A percentile compares a stretch with the other conserved stretches of the same genome.
These are phyloP conservation scores for Syzygium grande DNA, from an alignment of 345 rosid genomes.

Conservation along the genomic window DNA sequence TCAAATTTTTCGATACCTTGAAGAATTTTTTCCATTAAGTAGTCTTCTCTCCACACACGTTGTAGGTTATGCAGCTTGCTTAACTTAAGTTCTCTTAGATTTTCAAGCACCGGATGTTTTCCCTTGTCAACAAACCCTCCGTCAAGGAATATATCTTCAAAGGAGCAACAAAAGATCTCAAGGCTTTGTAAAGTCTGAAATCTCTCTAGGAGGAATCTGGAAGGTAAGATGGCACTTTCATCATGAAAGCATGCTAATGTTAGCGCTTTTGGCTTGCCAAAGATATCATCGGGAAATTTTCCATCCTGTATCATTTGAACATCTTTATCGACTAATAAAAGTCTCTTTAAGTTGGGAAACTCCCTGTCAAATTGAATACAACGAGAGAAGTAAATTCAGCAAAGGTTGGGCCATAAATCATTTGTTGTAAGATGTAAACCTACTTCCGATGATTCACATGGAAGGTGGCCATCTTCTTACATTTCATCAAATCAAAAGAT, in stretches of 20 bases:
- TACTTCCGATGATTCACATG: fast-evolving
- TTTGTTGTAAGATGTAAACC: not conserved
- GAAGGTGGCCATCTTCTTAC: not conserved
- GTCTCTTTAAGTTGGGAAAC: not conserved
- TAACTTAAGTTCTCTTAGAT: not conserved
- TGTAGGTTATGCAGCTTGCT: not conserved
- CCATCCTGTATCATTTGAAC: not conserved
- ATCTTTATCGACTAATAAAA: not conserved
- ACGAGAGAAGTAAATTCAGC: not conserved
- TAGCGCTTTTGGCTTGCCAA: not conserved
- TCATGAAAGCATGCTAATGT: not conserved
- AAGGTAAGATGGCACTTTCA: fast-evolving
- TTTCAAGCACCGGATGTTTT: not conserved
- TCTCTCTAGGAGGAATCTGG: not conserved
- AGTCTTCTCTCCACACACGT: not conserved
- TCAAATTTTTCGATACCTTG: fast-evolving
- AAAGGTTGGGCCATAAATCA: not conserved
- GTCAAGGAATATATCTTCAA: not conserved
- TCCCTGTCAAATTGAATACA: not conserved
- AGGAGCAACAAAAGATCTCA: not conserved
- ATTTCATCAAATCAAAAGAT: not conserved
- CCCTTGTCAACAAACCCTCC: not conserved
- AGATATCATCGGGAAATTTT: not conserved
- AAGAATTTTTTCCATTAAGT: not conserved
- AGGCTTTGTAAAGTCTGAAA: not conserved